Evolutionary conservation across 2,329 filamentous ascomycete genomes (phyloP).

Genomic region (Verticillium zaregamsianum): DNA sequence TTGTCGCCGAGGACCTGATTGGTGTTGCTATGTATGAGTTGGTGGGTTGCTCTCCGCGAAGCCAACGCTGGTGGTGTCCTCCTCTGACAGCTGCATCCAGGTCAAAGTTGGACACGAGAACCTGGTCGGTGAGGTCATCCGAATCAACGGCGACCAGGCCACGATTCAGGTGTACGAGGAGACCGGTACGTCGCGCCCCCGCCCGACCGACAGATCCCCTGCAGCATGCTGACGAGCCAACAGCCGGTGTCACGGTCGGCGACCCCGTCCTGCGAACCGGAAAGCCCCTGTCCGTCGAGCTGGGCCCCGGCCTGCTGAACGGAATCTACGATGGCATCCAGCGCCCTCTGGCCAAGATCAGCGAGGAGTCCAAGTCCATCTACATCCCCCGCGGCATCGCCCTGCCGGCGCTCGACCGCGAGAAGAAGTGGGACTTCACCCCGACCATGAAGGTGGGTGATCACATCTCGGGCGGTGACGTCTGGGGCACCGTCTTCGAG

Average conservation of each 20-base stretch:
- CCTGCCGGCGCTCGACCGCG: constrained; percentile 80
- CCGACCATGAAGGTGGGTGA: constrained; percentile 91
- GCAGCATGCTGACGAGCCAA: constrained; percentile 6
- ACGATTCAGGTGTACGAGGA: constrained; percentile 99
- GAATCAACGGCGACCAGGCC: constrained; percentile 91
- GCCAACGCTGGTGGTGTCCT: not conserved
- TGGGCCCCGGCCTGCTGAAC: constrained; percentile 94
- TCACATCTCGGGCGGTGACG: constrained; percentile 92
- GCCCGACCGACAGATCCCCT: not conserved
- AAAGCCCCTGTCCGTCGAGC: constrained; percentile 95
- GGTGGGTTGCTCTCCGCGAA: constrained; percentile 46
- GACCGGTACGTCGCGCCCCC: constrained; percentile 61
- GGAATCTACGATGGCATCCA: constrained; percentile 99
- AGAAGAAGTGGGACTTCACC: constrained; percentile 95
- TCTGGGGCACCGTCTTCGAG: constrained; percentile 92
- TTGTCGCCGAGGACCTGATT: constrained; percentile 97
- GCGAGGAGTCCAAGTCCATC: constrained; percentile 75
- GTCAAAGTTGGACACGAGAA: constrained; percentile 89
- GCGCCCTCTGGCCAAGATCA: constrained; percentile 83
- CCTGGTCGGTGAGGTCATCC: constrained; percentile 95
- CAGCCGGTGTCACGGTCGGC: constrained; percentile 91
- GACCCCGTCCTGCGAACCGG: constrained; percentile 87
- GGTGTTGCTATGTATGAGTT: constrained; percentile 99
- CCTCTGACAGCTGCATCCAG: constrained; percentile 34
- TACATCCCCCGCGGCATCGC: constrained; percentile 96